Base-by-base conservation (phyloP, 345 rosid genomes). In the Alliaria petiolata region DNA sequence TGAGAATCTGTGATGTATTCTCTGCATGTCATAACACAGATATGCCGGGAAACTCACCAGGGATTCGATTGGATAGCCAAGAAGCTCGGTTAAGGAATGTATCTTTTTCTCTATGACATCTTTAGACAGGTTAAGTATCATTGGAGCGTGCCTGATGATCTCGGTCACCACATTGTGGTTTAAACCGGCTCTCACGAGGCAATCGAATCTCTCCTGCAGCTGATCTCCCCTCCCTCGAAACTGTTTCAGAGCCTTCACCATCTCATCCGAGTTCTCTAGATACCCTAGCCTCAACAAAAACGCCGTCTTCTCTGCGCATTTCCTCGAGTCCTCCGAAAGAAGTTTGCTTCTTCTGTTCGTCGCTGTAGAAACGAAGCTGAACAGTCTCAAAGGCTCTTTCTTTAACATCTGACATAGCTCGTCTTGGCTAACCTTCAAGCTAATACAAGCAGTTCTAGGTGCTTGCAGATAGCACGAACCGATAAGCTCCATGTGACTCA, bases 191-290 rank as follows among this genome's bases (percentile, higher is more conserved):
- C 78, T 64, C 51, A 88, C 82, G 7, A 92, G 81, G 77, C 91
- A 92, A 79, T 90, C 86, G 45, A 85, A 88, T 73, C 98, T 88
- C 85, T 92, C 98, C 79, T 88, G 96, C 47, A 92, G 70, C 60
- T 84, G 91, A 81, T 90, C 91, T 20, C 91, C 95, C 78, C 93
- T 83, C 39, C 95, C 96, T 74, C 93, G 81, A 63, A 90, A 92
- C 83, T 76, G 77, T 72, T 79, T 88, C 68, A 81, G 68, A 56
- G 96, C 92, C 64, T 73, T 85, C 42, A 74, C 68, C 90, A 90
- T 86, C 81, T 90, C 97, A 43, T 90, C 98, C 0, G 97, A 86
- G 84, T 87, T 90, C 63, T 92, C 98, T 40, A 81, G 67, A 43
- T 82, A 87, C 6, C 95, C 98, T 54, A 92, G 43, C 45, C 87